A percentile compares a stretch with the other conserved stretches of the same genome.
These are phyloP conservation scores for Pharus latifolius DNA, from an alignment of 176 grass and related monocot genomes.

Conservation along the genomic window DNA sequence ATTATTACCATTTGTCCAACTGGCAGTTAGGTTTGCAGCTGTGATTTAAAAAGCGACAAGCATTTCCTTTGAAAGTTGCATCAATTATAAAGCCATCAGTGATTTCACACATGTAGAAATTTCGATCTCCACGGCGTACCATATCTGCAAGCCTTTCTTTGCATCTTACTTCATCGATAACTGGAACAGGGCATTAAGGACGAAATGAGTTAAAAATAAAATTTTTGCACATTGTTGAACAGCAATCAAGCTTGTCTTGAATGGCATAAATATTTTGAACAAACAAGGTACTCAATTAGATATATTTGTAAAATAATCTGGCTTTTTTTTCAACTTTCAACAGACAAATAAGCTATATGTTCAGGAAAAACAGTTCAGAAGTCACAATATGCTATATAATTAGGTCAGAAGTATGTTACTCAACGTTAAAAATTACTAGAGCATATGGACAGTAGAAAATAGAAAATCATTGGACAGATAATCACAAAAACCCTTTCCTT, in stretches of 20 bases:
- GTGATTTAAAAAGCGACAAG: constrained; percentile 87
- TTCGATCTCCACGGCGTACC: constrained; percentile 51
- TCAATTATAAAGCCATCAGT: constrained; percentile 88
- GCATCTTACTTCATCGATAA: constrained; percentile 66
- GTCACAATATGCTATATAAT: not conserved
- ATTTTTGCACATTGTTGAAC: not conserved
- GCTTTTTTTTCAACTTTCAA: not conserved
- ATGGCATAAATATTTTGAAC: not conserved
- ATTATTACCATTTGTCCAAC: constrained; percentile 76
- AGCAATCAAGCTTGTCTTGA: not conserved
- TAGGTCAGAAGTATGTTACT: not conserved
- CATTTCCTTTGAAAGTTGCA: constrained; percentile 87
- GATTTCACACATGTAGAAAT: constrained; percentile 94
- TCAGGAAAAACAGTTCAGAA: not conserved
- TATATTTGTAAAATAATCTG: not conserved
- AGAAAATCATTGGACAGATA: not conserved
- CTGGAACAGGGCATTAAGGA: constrained; percentile 21
- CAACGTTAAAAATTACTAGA: not conserved
- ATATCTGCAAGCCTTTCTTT: constrained; percentile 74
- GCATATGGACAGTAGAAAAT: not conserved
- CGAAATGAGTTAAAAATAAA: not conserved
- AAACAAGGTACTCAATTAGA: not conserved
- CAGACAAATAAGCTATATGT: not conserved
- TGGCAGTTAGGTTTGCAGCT: constrained; percentile 81
- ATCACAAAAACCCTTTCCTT: not conserved